Percentiles rank a stretch among this genome's conserved stretches.
Conservation (phyloP, 1,139 yeast species). For the Geotrichum restrictum region DNA sequence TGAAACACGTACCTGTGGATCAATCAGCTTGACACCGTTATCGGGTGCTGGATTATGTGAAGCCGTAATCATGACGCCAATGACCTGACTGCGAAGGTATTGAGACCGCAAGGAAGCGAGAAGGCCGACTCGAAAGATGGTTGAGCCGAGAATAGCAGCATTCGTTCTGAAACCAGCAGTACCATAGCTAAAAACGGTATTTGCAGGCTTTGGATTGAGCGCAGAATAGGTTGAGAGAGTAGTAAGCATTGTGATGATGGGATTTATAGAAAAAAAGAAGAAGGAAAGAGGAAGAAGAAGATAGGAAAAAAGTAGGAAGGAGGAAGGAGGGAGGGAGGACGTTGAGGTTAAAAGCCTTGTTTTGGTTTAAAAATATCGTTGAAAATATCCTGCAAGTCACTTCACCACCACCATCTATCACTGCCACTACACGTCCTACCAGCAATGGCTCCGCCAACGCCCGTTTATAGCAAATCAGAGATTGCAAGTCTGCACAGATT, state of each 20-base stretch:
- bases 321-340: no score
- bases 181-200: slow-evolving; percentile 62
- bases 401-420: no score
- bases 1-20: slow-evolving; percentile 48
- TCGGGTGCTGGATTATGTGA: slow-evolving; percentile 94
- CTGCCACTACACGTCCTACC: no score
- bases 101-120: slow-evolving; percentile 80
- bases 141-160: slow-evolving; percentile 69
- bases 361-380: background rate
- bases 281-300: slow-evolving; percentile 3
- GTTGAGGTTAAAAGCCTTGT: no score
- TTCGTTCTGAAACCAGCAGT: slow-evolving; percentile 94
- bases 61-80: slow-evolving; percentile 89
- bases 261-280: slow-evolving; percentile 8
- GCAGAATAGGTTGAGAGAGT: slow-evolving; percentile 19
- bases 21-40: slow-evolving; percentile 94
- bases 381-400: background rate
- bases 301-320: slow-evolving; percentile 4
- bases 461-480: slow-evolving; percentile 17
- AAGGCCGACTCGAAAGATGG: slow-evolving; percentile 78
- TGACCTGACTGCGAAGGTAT: slow-evolving; percentile 59
- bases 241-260: slow-evolving; percentile 8
- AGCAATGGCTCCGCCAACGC: slow-evolving; percentile 22
- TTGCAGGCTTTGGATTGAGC: slow-evolving; percentile 48
- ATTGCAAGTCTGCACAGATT: slow-evolving; percentile 11